Base-by-base conservation (phyloP, 805 yeast species). In the Candida piceae region DNA sequence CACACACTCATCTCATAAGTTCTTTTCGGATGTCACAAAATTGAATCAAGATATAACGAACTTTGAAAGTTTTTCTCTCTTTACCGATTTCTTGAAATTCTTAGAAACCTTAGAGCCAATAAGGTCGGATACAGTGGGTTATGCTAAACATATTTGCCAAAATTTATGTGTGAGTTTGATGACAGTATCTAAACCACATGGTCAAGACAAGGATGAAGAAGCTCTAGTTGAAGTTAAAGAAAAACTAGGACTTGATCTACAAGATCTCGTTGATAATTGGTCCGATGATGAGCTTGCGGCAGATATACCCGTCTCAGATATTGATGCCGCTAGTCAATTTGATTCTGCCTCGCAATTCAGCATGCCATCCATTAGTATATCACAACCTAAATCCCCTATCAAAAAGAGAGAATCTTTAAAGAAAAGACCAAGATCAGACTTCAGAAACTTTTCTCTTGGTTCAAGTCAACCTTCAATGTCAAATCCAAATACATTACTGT, bases 251-350 rank as follows among this genome's bases (percentile, higher is more conserved):
- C 19, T 25, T 9, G 44, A 40, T 22, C 25, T 45, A 11, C 29
- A 39, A 9, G 35, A 41, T 3, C 11, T 52, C 19, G 29, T 50
- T 6, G 45, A 46, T 16, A 37, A 38, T 6, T 52, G 55, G 51
- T 37, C 45, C 3, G 47, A 42, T 16, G 39, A 40, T 13, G 41
- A 40, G 28, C 22, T 22, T 18, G 25, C 16, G 11, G 9, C 4
- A 5, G 19, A 26, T n/a, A 33, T 19, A 7, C 19, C 2, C 3
- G n/a, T 11, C 10, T 8, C 13, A 4, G 4, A 17, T 4, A 16
- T 15, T 5, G 10, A 25, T 9, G 13, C 4, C 9, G 7, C 30
- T 19, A 21, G 18, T 31, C 31, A 19, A 11, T 16, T 31, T 20
- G 19, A 23, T 24, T 6, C n/a, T 6, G 23, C 13, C 3, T 27